Conservation (phyloP, 352 stramenopile genomes). For the Pythium myriotylum region DNA sequence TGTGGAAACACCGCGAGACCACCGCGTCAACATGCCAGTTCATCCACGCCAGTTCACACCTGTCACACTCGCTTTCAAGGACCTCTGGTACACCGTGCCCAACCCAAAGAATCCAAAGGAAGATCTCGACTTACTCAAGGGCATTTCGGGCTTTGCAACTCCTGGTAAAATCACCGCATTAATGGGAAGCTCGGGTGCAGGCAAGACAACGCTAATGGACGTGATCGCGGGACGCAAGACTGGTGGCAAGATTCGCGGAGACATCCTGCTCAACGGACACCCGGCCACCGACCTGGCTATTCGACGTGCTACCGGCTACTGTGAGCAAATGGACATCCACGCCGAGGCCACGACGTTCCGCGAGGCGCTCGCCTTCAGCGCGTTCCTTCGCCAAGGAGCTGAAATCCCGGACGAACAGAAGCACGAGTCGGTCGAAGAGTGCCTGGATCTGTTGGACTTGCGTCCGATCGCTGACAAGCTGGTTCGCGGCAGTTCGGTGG, state of each 20-base stretch:
- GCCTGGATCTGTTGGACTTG: constrained; percentile 37
- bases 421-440: constrained; percentile 41
- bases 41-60: constrained; percentile 10
- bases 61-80: constrained; percentile 47
- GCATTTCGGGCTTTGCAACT: constrained; percentile 48
- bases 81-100: constrained; percentile 47
- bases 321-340: constrained; percentile 87
- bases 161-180: constrained; percentile 63
- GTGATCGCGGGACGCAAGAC: constrained; percentile 94
- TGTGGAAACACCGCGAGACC: background rate
- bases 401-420: constrained; percentile 33
- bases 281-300: constrained; percentile 58
- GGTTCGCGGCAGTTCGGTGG: constrained; percentile 37
- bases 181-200: constrained; percentile 76
- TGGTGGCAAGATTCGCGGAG: constrained; percentile 78
- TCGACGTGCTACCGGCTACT: constrained; percentile 46
- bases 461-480: constrained; percentile 36
- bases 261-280: constrained; percentile 90
- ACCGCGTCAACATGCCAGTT: background rate
- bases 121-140: constrained; percentile 50
- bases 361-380: constrained; percentile 91
- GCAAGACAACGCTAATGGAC: constrained; percentile 95
- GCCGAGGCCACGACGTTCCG: constrained; percentile 88
- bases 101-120: constrained; percentile 29
- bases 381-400: constrained; percentile 71